phyloP scores from a whole-genome alignment of 257 asterid species.

The Lavandula angustifolia region DNA sequence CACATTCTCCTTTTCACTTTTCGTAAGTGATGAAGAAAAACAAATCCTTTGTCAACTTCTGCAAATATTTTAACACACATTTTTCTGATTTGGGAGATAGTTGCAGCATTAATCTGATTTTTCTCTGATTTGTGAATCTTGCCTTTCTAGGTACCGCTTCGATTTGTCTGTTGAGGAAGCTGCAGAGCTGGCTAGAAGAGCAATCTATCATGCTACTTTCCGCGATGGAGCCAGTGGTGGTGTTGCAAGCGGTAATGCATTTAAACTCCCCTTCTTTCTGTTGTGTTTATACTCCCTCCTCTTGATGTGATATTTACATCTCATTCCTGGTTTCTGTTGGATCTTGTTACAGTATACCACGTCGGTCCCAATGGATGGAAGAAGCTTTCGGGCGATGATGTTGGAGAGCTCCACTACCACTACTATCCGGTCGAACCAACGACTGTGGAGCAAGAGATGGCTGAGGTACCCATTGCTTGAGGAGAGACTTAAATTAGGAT shows the following conservation, averaged over 20 bases:
- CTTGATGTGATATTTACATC: background rate
- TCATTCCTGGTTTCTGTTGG: too few species aligned
- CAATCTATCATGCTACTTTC: constrained; percentile 88
- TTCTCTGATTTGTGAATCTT: constrained; percentile 15
- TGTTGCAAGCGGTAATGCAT: constrained; percentile 70
- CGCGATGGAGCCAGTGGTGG: constrained; percentile 96
- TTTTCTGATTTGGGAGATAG: too few species aligned
- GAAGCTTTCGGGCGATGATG: constrained; percentile 88
- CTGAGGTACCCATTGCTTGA: constrained; percentile 57
- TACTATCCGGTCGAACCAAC: constrained; percentile 72
- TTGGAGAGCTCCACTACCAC: constrained; percentile 82
- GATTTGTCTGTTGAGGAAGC: constrained; percentile 86
- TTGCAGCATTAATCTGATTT: too few species aligned
- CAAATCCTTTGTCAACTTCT: background rate
- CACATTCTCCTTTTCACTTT: background rate
- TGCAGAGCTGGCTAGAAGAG: constrained; percentile 79
- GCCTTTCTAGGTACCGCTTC: constrained; percentile 47
- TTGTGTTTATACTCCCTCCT: background rate
- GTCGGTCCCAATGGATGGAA: constrained; percentile 90
- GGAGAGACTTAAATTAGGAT: constrained; percentile 24
- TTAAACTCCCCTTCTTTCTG: background rate
- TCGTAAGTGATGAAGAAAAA: background rate
- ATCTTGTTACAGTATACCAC: constrained; percentile 59
- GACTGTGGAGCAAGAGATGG: constrained; percentile 78
- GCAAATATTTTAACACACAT: too few species aligned